A percentile compares a stretch with the other conserved stretches of the same genome.
Evolutionary conservation across 176 grass and related monocot species (phyloP).

Genomic region (Lolium perenne): DNA sequence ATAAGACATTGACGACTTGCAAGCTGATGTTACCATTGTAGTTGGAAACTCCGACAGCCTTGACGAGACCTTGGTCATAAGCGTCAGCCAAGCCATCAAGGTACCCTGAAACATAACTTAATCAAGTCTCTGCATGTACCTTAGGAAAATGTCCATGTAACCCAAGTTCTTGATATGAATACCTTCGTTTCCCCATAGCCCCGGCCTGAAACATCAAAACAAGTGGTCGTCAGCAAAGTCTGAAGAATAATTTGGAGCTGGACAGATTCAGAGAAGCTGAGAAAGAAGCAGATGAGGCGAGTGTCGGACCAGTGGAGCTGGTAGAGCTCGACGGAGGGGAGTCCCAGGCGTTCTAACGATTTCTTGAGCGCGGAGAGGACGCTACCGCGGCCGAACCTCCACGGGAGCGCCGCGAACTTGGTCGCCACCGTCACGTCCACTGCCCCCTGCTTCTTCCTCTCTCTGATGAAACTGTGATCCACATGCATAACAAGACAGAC

Average conservation of each 20-base stretch:
- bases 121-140: neutral
- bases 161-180: neutral
- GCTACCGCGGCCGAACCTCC: conserved; percentile 86
- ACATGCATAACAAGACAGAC: neutral
- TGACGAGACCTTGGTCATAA: conserved; percentile 89
- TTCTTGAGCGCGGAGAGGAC: conserved; percentile 78
- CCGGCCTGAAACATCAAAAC: conserved; percentile 68
- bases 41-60: conserved; percentile 94
- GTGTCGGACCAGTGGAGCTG: conserved; percentile 83
- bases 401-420: conserved; percentile 91
- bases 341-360: conserved; percentile 73
- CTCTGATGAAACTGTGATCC: conserved; percentile 81
- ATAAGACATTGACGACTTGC: conserved; percentile 15
- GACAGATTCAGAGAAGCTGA: neutral
- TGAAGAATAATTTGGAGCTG: neutral
- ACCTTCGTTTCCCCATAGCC: conserved; percentile 97
- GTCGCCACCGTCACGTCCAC: conserved; percentile 72
- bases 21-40: conserved; percentile 59
- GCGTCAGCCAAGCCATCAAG: conserved; percentile 92
- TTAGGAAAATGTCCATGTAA: neutral
- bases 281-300: neutral
- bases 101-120: conserved; percentile 58
- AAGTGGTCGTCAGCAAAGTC: neutral
- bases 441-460: conserved; percentile 62
- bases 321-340: conserved; percentile 88